Conservation (phyloP, 148 eudicot genomes). For the Fagopyrum homotropicum region DNA sequence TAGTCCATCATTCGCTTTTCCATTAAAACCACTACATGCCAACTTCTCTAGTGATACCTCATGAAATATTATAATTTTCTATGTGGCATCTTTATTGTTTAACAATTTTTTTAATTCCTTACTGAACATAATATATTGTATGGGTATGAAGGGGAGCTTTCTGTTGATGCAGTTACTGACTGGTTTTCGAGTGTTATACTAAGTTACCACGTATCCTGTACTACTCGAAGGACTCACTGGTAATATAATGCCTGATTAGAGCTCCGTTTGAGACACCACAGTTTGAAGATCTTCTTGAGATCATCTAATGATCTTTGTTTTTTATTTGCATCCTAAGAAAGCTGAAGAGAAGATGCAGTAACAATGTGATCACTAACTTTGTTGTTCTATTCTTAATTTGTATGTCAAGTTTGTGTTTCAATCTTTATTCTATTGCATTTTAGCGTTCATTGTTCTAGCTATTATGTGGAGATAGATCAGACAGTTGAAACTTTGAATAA, state of each 20-base stretch:
- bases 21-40: background rate
- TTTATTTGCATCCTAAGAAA: too few species aligned
- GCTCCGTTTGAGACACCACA: constrained; percentile 37
- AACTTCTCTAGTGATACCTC: background rate
- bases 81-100: background rate
- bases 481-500: too few species aligned
- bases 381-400: too few species aligned
- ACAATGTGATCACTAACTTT: too few species aligned
- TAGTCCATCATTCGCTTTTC: background rate
- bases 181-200: constrained; percentile 68
- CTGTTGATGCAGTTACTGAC: constrained; percentile 85
- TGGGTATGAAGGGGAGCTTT: constrained; percentile 85
- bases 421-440: too few species aligned
- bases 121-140: background rate
- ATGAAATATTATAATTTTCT: background rate
- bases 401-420: too few species aligned
- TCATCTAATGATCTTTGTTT: constrained; percentile 13
- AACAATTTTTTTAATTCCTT: background rate
- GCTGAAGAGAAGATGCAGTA: too few species aligned
- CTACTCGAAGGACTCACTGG: constrained; percentile 79
- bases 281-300: constrained; percentile 14
- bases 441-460: too few species aligned
- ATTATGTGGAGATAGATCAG: too few species aligned
- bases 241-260: constrained; percentile 27
- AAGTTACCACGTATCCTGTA: constrained; percentile 57